phyloP scores from a whole-genome alignment of 2,329 filamentous ascomycete genomes.

The Botrytis elliptica region DNA sequence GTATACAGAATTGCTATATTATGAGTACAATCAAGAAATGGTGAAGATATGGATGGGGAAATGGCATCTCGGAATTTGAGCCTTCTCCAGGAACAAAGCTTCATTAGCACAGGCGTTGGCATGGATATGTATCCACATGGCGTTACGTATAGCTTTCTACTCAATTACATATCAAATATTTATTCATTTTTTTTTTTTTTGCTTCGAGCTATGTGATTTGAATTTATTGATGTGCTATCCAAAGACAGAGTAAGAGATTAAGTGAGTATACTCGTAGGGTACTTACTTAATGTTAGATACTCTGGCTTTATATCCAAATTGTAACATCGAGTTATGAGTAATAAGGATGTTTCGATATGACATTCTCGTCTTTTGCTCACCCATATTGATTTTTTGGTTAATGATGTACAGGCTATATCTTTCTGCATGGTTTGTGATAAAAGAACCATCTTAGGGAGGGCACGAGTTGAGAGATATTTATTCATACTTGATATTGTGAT shows the following conservation, averaged over 20 bases:
- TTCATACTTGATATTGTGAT: not conserved
- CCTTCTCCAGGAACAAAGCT: not conserved
- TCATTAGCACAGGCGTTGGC: slow-evolving; percentile 16
- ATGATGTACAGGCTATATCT: fast-evolving
- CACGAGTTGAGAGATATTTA: not conserved
- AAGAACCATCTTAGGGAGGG: not conserved
- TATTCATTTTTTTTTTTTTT: not conserved
- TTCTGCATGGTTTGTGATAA: not conserved
- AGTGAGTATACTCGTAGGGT: too few species aligned
- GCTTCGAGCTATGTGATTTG: not conserved
- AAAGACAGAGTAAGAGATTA: not conserved
- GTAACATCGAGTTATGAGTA: not conserved
- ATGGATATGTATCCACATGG: not conserved
- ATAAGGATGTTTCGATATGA: not conserved
- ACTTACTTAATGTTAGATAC: too few species aligned
- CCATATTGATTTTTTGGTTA: not conserved
- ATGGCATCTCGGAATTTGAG: not conserved
- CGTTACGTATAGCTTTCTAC: slow-evolving; percentile 6
- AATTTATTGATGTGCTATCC: not conserved
- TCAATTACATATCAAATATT: not conserved
- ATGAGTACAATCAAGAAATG: not conserved
- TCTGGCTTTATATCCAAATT: not conserved
- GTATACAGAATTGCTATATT: not conserved
- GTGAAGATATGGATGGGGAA: not conserved
- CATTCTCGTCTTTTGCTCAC: not conserved